Evolutionary conservation across 140 eudicot genomes (phyloP), one percentile per base, ranked within the genome.

Genomic region (Flaveria floridana): DNA sequence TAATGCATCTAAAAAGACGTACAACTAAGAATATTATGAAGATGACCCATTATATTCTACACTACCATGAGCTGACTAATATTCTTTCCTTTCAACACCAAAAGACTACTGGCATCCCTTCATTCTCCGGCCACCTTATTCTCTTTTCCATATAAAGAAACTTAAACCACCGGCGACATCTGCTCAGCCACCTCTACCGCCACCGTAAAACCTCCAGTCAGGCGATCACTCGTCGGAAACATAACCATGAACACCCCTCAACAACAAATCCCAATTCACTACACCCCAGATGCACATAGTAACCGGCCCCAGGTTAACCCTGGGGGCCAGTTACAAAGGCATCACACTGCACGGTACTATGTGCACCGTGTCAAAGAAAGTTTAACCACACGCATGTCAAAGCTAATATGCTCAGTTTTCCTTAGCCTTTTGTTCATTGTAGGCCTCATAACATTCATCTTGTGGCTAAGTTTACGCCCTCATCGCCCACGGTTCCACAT

Each of bases 391-490:
- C 73, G 95, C 39, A 72, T 89, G 28, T 91, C 91, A 3, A 91
- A 91, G 72, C 82, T 91, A 12, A 81, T 89, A 8, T 91, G 97
- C 47, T 26, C 97, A 2, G 79, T 89, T 21, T 82, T 87, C 52
- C 82, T 91, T 56, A 79, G 77, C 80, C 77, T 91, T 21, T 71
- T 91, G 55, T 84, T 89, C 80, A 56, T 91, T 19, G 56, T 83
- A 2, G 97, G 96, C 71, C 78, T 91, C 58, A 82, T 91, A 81
- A 72, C 87, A 0, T 91, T 91, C 91, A 87, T 91, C 56, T 65
- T 89, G 26, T 91, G 93, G 89, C 89, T 91, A 11, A 89, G 96
- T 76, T 73, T 91, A 46, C 91, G 96, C 39, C 90, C 92, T 0
- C 96, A 87, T 61, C 87, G 90, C 7, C 92, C 92, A 16, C 57